Evolutionary conservation across 176 grass and related monocot genomes (phyloP), one percentile per base, ranked within the genome.

Genomic region (Carex littledalei): DNA sequence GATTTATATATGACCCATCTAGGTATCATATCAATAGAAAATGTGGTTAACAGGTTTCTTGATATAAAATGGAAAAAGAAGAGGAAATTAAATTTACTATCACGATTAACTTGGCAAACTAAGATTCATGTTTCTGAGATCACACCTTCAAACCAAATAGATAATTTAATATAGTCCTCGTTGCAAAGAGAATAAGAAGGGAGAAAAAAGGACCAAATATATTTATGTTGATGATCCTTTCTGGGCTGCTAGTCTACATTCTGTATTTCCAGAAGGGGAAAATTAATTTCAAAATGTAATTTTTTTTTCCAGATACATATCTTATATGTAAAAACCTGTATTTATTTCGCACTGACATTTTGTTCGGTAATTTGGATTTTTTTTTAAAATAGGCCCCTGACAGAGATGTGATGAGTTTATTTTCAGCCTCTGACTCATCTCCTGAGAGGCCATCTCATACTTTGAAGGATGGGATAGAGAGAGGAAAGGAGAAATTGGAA

Each of bases 361-460:
- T 78, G 49, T 32, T 18, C 4, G 47, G 24, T 55, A 5, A 8
- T 83, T 62, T 62, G 78, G 14, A 87, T 54, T 24, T 13, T 84
- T n/a, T 29, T 84, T 29, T 34, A 5, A 57, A 74, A 86, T 77
- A 98, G 91, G 85, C 89, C 34, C 91, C 95, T 70, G 91, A 62
- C 22, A 80, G 64, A 14, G 77, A 47, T 66, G 47, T 85, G 1
- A 76, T 93, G 81, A 85, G 90, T 86, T 84, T 95, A 80, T 90
- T 89, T 70, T 98, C 91, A 22, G 86, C 83, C 24, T 98, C 93
- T 35, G 93, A 92, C 80, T 49, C 35, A 43, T 98, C 93, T 10
- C 78, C 52, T 84, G 91, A 86, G 83, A 89, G 84, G 13, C 59
- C 88, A 39, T 53, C 50, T 84, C 54, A 66, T 85, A 77, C 84